Percentiles rank a stretch among this genome's conserved stretches.
phyloP scores from a whole-genome alignment of 805 yeast species.

The Komagataella kurtzmanii region DNA sequence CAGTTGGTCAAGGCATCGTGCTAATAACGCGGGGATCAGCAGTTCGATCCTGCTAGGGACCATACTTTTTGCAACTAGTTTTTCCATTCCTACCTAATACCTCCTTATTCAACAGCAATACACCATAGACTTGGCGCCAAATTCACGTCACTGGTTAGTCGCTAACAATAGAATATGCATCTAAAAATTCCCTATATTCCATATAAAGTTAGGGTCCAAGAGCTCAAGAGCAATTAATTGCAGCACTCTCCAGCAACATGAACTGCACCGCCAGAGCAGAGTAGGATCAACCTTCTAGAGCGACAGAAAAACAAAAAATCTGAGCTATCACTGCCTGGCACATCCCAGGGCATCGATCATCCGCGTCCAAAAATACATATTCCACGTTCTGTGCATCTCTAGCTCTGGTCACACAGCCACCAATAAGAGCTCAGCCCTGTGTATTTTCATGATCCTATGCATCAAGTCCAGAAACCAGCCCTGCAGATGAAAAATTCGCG shows the following conservation, averaged over 20 bases:
- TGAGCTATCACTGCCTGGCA: not conserved
- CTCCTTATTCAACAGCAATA: too few species aligned
- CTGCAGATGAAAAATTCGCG: not conserved
- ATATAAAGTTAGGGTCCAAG: not conserved
- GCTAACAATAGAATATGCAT: not conserved
- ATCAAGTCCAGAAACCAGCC: not conserved
- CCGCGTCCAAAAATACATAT: not conserved
- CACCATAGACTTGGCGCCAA: not conserved
- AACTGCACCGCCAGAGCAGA: too few species aligned
- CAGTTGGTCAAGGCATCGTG: constrained; percentile 32
- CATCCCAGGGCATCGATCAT: not conserved
- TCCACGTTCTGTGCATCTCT: not conserved
- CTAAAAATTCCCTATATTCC: not conserved
- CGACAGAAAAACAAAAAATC: not conserved
- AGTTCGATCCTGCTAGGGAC: constrained; percentile 84
- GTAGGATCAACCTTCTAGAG: not conserved
- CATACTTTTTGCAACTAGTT: constrained; percentile 17
- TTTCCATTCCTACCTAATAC: too few species aligned
- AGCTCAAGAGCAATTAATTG: not conserved
- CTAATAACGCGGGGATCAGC: constrained; percentile 51
- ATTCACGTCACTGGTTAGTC: not conserved
- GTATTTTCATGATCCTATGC: not conserved
- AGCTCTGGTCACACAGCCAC: not conserved
- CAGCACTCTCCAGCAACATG: too few species aligned
- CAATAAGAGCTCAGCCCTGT: not conserved